Conservation (phyloP, 306 rosid genomes). For the Glycine latifolia region DNA sequence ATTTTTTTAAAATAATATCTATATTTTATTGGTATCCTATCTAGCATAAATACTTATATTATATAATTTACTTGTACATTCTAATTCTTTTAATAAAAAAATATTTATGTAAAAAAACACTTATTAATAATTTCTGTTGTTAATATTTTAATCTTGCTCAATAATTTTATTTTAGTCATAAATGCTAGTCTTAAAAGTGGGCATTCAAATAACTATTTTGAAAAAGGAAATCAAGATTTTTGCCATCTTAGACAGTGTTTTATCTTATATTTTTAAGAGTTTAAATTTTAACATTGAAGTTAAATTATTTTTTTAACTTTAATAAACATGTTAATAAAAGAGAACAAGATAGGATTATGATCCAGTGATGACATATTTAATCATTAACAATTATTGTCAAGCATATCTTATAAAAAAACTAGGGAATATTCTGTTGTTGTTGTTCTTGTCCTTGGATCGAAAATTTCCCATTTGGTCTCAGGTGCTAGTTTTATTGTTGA, state of each 20-base stretch:
- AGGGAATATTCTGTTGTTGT: conserved; percentile 22
- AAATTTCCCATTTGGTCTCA: conserved; percentile 9
- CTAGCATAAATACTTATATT: background rate
- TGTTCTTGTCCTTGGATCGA: background rate
- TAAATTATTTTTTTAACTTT: background rate
- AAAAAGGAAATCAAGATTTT: background rate
- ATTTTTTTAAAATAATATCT: background rate
- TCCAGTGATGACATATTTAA: background rate
- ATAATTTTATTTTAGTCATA: background rate
- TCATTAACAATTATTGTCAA: background rate
- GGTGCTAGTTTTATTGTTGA: background rate
- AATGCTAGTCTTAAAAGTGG: background rate
- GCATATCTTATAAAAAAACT: background rate
- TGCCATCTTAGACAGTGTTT: background rate
- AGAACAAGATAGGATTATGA: conserved; percentile 1
- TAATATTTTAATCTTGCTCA: background rate
- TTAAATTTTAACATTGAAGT: too few relatives aligned
- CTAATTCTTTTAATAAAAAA: background rate
- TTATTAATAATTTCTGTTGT: background rate
- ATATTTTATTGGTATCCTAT: background rate
- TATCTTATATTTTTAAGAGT: too few relatives aligned
- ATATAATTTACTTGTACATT: background rate
- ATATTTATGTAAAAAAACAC: background rate
- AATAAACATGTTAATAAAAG: background rate
- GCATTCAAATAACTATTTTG: background rate